Percentiles rank a stretch among this genome's conserved stretches.
These are phyloP conservation scores for Cinchona pubescens DNA, from an alignment of 257 asterid species.

Conservation along the genomic window DNA sequence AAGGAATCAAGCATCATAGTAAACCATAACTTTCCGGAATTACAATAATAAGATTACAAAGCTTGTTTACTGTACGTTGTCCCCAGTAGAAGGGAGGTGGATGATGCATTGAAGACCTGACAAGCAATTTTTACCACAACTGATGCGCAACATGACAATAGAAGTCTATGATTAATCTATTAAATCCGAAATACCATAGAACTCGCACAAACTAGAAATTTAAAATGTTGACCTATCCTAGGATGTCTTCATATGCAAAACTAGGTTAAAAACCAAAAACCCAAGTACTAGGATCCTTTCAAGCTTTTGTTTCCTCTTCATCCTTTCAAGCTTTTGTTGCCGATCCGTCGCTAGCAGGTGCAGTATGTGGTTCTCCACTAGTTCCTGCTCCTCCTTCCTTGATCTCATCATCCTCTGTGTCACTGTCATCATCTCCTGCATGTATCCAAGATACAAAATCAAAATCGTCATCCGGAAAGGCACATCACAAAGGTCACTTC, in stretches of 20 bases:
- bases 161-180: not conserved
- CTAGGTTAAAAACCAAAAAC: not conserved
- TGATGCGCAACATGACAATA: not conserved
- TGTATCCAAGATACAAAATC: not conserved
- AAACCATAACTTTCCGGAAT: not conserved
- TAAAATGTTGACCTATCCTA: not conserved
- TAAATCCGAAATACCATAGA: not conserved
- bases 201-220: not conserved
- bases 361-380: not conserved
- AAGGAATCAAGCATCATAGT: not conserved
- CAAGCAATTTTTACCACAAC: not conserved
- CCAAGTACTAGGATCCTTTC: not conserved
- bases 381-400: constrained; percentile 11
- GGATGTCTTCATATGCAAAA: not conserved
- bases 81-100: not conserved
- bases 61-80: too few species aligned
- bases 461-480: not conserved
- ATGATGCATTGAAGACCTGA: not conserved
- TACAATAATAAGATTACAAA: too few species aligned
- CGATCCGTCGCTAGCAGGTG: constrained; percentile 3
- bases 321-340: constrained; percentile 20
- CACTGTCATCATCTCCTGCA: constrained; percentile 29
- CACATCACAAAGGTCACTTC: too few species aligned
- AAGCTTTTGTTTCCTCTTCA: constrained; percentile 13
- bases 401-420: constrained; percentile 20